These are phyloP conservation scores for Thozetella sp. DNA, from an alignment of 495 filamentous ascomycete genomes.

Conservation along the genomic window DNA sequence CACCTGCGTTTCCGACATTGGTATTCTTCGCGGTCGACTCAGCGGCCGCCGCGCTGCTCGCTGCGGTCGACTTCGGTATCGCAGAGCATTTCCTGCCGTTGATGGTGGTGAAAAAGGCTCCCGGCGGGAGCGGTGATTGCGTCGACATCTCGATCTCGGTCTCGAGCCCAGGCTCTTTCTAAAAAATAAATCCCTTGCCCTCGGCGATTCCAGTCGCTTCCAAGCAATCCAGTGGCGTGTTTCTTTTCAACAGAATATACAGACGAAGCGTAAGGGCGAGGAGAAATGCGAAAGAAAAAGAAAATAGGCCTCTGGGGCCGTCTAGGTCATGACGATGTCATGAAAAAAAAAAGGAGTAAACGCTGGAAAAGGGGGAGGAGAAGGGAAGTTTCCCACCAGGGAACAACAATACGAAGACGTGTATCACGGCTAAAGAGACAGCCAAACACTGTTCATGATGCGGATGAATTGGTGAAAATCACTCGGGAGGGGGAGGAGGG, in stretches of 20 bases:
- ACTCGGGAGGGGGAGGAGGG: conserved; percentile 10
- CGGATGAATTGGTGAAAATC: conserved; percentile 28
- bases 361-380: conserved; percentile 12
- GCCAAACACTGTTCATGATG: conserved; percentile 27
- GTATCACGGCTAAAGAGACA: conserved; percentile 30
- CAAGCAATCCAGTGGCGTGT: conserved; percentile 8
- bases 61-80: conserved; percentile 33
- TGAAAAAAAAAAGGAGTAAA: conserved; percentile 14
- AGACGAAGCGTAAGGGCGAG: conserved; percentile 3
- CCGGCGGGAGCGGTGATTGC: conserved; percentile 30
- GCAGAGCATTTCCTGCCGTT: conserved; percentile 48
- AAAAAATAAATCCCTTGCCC: conserved; percentile 2
- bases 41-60: conserved; percentile 10
- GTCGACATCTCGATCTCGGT: conserved; percentile 24
- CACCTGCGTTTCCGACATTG: conserved; percentile 9
- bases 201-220: conserved; percentile 45
- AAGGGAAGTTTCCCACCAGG: conserved; percentile 12
- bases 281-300: conserved; percentile 10
- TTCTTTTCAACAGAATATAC: conserved; percentile 12
- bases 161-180: conserved; percentile 7
- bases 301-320: conserved; percentile 5
- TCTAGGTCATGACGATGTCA: conserved; percentile 7
- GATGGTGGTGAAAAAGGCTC: conserved; percentile 44
- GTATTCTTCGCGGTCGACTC: conserved; percentile 14
- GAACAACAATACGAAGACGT: conserved; percentile 16